These are phyloP conservation scores for Cladosporium sp. DNA, from an alignment of 2,329 filamentous ascomycete species.

Conservation along the genomic window DNA sequence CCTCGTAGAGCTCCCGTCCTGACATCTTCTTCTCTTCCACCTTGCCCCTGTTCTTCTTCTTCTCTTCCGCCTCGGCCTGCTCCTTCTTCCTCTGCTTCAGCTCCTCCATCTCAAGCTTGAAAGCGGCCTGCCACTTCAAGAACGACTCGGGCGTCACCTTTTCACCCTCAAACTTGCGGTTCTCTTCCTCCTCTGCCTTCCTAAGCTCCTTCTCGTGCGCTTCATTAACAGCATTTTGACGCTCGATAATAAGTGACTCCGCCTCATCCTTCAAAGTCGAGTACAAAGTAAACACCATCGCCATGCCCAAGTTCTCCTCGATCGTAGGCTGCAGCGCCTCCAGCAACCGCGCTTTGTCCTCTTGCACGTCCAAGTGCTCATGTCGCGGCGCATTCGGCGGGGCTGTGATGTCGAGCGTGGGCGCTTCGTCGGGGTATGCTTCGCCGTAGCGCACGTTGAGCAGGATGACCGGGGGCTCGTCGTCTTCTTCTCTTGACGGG, in stretches of 20 bases:
- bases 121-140: slow-evolving; percentile 75
- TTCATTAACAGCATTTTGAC: slow-evolving; percentile 63
- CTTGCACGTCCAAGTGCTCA: slow-evolving; percentile 73
- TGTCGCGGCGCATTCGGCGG: slow-evolving; percentile 70
- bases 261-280: slow-evolving; percentile 85
- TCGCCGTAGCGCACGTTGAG: slow-evolving; percentile 88
- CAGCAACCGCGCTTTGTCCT: slow-evolving; percentile 76
- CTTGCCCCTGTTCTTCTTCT: slow-evolving; percentile 47
- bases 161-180: slow-evolving; percentile 92
- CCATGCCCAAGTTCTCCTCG: slow-evolving; percentile 92
- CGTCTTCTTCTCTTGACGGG: slow-evolving; percentile 47
- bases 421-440: slow-evolving; percentile 84
- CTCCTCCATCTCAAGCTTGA: slow-evolving; percentile 79
- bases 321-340: slow-evolving; percentile 71
- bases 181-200: slow-evolving; percentile 83
- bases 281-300: slow-evolving; percentile 93
- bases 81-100: slow-evolving; percentile 56
- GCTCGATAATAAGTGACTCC: slow-evolving; percentile 77
- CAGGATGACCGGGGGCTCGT: slow-evolving; percentile 65
- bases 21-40: slow-evolving; percentile 84
- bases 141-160: slow-evolving; percentile 86
- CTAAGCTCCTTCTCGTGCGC: slow-evolving; percentile 55
- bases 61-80: slow-evolving; percentile 71
- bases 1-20: slow-evolving; percentile 54
- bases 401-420: slow-evolving; percentile 74